Conservation (phyloP, 805 yeast species). For the Yarrowia bubula region DNA sequence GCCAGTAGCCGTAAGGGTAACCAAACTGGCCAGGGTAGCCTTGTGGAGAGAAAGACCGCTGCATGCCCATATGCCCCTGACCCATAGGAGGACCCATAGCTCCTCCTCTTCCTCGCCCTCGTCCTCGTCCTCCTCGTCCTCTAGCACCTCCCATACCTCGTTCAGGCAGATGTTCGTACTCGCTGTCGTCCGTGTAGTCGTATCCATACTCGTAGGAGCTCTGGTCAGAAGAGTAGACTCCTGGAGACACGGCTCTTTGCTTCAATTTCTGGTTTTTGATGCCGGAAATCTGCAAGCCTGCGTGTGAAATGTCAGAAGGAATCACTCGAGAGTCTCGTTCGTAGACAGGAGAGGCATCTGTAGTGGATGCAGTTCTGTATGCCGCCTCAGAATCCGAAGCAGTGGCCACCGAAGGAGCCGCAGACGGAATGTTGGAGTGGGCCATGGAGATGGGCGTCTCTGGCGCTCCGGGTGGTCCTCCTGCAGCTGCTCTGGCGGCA, state of each 20-base stretch:
- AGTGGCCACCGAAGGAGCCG: constrained; percentile 6
- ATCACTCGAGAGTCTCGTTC: not conserved
- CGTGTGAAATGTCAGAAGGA: constrained; percentile 11
- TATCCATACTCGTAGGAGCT: constrained; percentile 3
- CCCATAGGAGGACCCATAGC: not conserved
- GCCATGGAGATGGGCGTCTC: constrained; percentile 20
- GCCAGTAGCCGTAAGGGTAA: constrained; percentile 6
- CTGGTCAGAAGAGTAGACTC: constrained; percentile 7
- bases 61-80: not conserved
- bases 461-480: constrained; percentile 4
- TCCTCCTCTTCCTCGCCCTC: constrained; percentile 1
- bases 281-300: constrained; percentile 1
- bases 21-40: constrained; percentile 7
- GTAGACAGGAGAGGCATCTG: constrained; percentile 9
- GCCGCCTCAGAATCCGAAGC: constrained; percentile 20
- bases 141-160: not conserved
- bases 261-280: not conserved
- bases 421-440: not conserved
- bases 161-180: constrained; percentile 1
- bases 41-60: not conserved
- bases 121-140: not conserved
- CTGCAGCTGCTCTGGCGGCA: constrained; percentile 20
- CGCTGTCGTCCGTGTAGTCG: constrained; percentile 21
- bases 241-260: not conserved
- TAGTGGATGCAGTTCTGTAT: constrained; percentile 1